Percentiles rank a stretch among this genome's conserved stretches.
Evolutionary conservation across 2,329 filamentous ascomycete species (phyloP).

Genomic region (Orbilia quercus): DNA sequence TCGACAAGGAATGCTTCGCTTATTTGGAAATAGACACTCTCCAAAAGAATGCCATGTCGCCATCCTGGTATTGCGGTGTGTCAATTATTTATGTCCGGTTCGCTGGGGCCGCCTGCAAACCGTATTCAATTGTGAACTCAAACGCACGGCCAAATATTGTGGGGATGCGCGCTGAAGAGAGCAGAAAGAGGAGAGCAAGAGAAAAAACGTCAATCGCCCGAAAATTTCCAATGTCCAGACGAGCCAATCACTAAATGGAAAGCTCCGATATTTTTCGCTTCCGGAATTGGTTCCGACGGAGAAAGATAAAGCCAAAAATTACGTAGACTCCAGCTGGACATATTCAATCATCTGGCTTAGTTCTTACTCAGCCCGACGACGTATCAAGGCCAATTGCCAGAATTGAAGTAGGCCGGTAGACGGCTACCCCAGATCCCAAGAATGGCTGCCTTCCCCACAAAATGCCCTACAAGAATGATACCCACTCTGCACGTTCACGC

Average conservation of each 20-base stretch:
- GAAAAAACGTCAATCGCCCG: constrained; percentile 41
- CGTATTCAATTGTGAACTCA: constrained; percentile 21
- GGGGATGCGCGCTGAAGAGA: not conserved
- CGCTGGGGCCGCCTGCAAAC: constrained; percentile 20
- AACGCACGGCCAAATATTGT: constrained; percentile 17
- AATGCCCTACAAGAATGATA: constrained; percentile 43
- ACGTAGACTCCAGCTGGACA: not conserved
- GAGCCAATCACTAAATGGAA: constrained; percentile 7
- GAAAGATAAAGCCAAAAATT: constrained; percentile 19
- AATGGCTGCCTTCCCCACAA: constrained; percentile 52
- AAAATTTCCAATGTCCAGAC: not conserved
- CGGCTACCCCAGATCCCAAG: constrained; percentile 50
- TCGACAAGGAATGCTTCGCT: constrained; percentile 11
- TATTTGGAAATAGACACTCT: not conserved
- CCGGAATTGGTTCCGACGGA: constrained; percentile 43
- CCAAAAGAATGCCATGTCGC: not conserved
- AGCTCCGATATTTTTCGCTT: not conserved
- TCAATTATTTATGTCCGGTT: constrained; percentile 8
- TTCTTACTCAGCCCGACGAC: constrained; percentile 32
- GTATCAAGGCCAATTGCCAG: not conserved
- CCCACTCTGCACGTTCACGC: constrained; percentile 28
- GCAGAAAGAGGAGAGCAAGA: constrained; percentile 7
- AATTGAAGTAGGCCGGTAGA: constrained; percentile 24
- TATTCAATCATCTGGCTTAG: constrained; percentile 8
- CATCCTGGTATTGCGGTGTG: not conserved